phyloP scores from a whole-genome alignment of 2,329 filamentous ascomycete genomes.

The Aspergillus versicolor region DNA sequence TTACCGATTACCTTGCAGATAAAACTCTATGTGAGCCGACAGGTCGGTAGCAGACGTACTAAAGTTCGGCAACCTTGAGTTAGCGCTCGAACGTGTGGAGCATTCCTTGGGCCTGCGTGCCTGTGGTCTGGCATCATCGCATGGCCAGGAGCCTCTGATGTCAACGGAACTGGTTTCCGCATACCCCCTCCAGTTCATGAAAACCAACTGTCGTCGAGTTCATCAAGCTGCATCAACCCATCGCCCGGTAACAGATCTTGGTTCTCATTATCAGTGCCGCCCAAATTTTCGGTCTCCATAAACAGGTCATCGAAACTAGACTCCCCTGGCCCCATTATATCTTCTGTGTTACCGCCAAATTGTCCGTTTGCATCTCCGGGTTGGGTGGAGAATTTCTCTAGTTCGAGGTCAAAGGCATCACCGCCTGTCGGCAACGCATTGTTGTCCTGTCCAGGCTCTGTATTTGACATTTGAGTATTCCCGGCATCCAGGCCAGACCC shows the following conservation, averaged over 20 bases:
- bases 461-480: conserved; percentile 19
- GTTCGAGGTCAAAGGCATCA: conserved; percentile 39
- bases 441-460: conserved; percentile 31
- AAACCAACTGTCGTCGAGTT: conserved; percentile 45
- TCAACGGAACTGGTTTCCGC: neutral
- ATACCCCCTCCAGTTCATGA: conserved; percentile 18
- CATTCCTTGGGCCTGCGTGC: neutral
- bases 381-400: conserved; percentile 30
- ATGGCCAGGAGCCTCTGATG: neutral
- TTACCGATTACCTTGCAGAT: neutral
- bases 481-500: conserved; percentile 18
- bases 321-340: conserved; percentile 40
- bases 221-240: conserved; percentile 38
- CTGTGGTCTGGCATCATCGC: neutral
- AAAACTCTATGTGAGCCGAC: neutral
- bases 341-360: conserved; percentile 27
- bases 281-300: conserved; percentile 40
- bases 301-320: conserved; percentile 49
- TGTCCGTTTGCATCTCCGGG: conserved; percentile 16
- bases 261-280: conserved; percentile 30
- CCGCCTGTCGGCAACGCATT: conserved; percentile 31
- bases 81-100: neutral
- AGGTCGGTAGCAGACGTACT: neutral
- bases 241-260: conserved; percentile 37
- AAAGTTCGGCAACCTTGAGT: neutral